phyloP scores from a whole-genome alignment of 2,329 filamentous ascomycete species.

The Colletotrichum sp. region DNA sequence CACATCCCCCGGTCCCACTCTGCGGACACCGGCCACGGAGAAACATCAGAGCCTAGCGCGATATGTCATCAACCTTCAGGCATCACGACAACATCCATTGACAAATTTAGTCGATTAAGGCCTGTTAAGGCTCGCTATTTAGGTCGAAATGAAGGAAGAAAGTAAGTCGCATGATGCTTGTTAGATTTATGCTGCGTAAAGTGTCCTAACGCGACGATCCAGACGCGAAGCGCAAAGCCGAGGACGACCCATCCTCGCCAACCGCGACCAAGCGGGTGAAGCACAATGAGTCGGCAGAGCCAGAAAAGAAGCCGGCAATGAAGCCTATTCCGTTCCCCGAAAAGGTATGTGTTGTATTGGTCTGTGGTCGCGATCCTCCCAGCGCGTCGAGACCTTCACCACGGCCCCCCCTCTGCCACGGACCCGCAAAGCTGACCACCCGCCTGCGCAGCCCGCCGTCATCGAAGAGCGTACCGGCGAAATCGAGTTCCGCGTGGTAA shows the following conservation, averaged over 20 bases:
- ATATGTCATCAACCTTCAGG: conserved; percentile 16
- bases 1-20: conserved; percentile 9
- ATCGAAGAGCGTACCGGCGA: conserved; percentile 92
- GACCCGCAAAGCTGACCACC: conserved; percentile 4
- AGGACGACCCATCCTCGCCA: conserved; percentile 67
- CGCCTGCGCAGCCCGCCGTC: conserved; percentile 72
- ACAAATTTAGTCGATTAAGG: not conserved
- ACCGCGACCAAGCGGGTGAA: conserved; percentile 71
- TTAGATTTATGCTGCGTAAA: rapidly evolving
- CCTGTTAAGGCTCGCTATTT: conserved; percentile 6
- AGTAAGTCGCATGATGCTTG: conserved; percentile 29
- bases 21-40: conserved; percentile 12
- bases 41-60: conserved; percentile 17
- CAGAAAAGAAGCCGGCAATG: conserved; percentile 56
- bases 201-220: not conserved
- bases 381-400: not conserved
- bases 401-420: not conserved
- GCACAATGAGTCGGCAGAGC: conserved; percentile 47
- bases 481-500: conserved; percentile 97
- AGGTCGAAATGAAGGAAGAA: conserved; percentile 42
- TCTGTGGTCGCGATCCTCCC: not conserved
- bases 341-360: conserved; percentile 61
- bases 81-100: conserved; percentile 14
- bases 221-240: conserved; percentile 73
- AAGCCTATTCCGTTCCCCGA: conserved; percentile 86